Evolutionary conservation across 192 early-diverging fungal genomes (phyloP).

Genomic region (Entomortierella beljakovae): DNA sequence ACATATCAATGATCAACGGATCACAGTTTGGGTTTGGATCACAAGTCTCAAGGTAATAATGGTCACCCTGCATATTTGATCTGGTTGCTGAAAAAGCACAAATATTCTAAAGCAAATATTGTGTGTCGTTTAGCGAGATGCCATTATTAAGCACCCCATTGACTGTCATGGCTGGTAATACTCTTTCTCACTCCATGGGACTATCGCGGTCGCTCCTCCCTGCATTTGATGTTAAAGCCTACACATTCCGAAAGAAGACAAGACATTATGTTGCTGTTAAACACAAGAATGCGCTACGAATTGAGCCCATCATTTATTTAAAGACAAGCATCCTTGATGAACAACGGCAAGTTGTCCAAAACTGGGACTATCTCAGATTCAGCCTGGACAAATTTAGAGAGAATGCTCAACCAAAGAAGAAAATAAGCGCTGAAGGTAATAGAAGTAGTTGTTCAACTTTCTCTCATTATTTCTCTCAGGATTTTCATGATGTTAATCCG

Average conservation of each 20-base stretch:
- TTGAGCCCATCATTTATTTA: constrained; percentile 51
- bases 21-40: constrained; percentile 20
- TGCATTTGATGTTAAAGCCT: constrained; percentile 48
- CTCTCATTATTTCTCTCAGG: no score
- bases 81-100: background rate
- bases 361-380: constrained; percentile 50
- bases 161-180: constrained; percentile 10
- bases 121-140: constrained; percentile 8
- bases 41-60: constrained; percentile 2
- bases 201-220: constrained; percentile 16
- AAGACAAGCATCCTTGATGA: constrained; percentile 47
- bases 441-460: background rate
- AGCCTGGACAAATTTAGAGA: constrained; percentile 40
- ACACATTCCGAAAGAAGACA: constrained; percentile 51
- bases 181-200: constrained; percentile 6
- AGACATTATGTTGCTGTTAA: constrained; percentile 50
- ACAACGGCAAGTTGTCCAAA: constrained; percentile 35
- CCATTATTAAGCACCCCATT: constrained; percentile 22
- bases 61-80: background rate
- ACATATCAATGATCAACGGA: constrained; percentile 17
- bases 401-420: constrained; percentile 52
- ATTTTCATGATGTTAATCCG: no score
- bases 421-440: constrained; percentile 45
- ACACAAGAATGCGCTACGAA: constrained; percentile 48
- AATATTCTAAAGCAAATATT: background rate